Conservation (phyloP, 805 yeast genomes). For the Kuraishia borneana region DNA sequence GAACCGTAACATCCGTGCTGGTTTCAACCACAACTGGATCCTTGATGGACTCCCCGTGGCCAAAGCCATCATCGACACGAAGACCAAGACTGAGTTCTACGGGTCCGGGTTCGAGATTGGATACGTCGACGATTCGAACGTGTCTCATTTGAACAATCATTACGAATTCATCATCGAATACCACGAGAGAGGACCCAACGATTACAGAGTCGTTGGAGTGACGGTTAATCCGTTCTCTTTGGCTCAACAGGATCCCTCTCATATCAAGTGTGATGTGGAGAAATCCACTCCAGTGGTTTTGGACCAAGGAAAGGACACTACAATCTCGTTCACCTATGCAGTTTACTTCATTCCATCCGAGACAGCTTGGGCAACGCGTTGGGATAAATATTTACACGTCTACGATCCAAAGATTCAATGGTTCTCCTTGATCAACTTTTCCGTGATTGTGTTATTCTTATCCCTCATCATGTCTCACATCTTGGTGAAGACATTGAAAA, state of each 20-base stretch:
- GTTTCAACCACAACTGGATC: conserved; percentile 85
- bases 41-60: conserved; percentile 95
- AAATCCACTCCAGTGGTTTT: conserved; percentile 32
- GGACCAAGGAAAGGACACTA: conserved; percentile 35
- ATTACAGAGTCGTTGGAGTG: conserved; percentile 86
- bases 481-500: conserved; percentile 66
- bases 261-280: conserved; percentile 10
- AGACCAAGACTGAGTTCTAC: conserved; percentile 53
- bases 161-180: conserved; percentile 71
- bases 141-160: conserved; percentile 68
- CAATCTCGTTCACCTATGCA: conserved; percentile 76
- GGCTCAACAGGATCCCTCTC: conserved; percentile 7
- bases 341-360: conserved; percentile 59
- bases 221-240: conserved; percentile 60
- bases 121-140: conserved; percentile 38
- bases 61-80: conserved; percentile 39
- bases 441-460: conserved; percentile 67
- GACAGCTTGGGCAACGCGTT: conserved; percentile 94
- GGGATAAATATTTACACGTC: conserved; percentile 93
- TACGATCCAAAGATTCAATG: conserved; percentile 92
- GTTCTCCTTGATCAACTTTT: conserved; percentile 84
- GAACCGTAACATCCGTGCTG: conserved; percentile 67
- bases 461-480: conserved; percentile 73
- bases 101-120: conserved; percentile 81
- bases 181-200: conserved; percentile 58